phyloP scores from a whole-genome alignment of 176 grass and related monocot genomes.

The Zea mays region DNA sequence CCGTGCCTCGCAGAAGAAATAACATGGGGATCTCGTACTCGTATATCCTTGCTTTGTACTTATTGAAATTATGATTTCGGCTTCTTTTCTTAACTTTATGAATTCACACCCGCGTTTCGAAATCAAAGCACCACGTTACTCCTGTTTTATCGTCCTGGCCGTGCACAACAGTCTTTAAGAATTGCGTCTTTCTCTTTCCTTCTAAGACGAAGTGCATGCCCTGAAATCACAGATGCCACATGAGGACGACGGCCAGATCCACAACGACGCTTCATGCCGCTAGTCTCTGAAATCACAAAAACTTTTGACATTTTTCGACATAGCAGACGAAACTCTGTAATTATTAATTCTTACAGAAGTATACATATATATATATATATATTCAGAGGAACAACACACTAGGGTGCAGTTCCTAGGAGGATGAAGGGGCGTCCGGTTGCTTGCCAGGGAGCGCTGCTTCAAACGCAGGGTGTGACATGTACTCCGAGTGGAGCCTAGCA shows the following conservation, averaged over 20 bases:
- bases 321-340: not conserved
- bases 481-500: slow-evolving; percentile 52
- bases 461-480: slow-evolving; percentile 69
- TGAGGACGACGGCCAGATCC: not conserved
- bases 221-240: not conserved
- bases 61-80: no score
- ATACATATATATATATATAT: not conserved
- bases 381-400: not conserved
- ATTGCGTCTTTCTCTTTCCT: not conserved
- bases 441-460: slow-evolving; percentile 63
- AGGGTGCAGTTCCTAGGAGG: slow-evolving; percentile 35
- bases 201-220: not conserved
- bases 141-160: no score
- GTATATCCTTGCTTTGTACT: no score
- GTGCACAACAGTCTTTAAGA: no score
- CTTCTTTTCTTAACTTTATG: no score
- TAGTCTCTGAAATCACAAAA: slow-evolving; percentile 1
- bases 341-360: slow-evolving; percentile 26
- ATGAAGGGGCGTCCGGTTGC: slow-evolving; percentile 71
- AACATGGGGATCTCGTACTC: not conserved
- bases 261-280: not conserved
- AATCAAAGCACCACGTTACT: no score
- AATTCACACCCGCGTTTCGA: no score
- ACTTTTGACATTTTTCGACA: not conserved
- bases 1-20: slow-evolving; percentile 9